phyloP scores from a whole-genome alignment of 257 asterid genomes.

The Nyctanthes arbortristis region DNA sequence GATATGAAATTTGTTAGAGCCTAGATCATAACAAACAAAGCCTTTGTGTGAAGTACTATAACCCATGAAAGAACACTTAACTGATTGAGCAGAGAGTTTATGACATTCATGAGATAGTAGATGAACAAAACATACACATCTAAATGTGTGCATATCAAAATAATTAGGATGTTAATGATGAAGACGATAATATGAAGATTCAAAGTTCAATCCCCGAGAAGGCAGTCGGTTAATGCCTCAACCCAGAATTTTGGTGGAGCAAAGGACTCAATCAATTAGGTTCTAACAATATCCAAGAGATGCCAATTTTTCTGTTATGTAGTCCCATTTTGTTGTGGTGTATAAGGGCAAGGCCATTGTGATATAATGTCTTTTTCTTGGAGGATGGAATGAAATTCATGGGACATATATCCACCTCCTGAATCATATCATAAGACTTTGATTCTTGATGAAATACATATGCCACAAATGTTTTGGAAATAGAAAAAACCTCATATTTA shows the following conservation, averaged over 20 bases:
- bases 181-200: background rate
- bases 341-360: background rate
- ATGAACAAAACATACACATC: too few species aligned
- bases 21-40: background rate
- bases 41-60: background rate
- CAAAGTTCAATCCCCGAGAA: background rate
- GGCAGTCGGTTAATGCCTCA: background rate
- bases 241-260: background rate
- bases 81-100: background rate
- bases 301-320: too few species aligned
- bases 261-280: background rate
- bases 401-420: background rate
- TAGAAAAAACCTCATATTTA: too few species aligned
- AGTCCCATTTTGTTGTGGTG: slow-evolving; percentile 13
- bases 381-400: background rate
- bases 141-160: background rate
- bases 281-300: background rate
- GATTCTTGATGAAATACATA: background rate
- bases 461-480: background rate
- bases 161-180: background rate
- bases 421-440: background rate
- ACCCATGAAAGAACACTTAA: background rate
- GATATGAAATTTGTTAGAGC: background rate
- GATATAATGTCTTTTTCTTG: background rate
- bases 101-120: too few species aligned